Percentiles rank a stretch among this genome's conserved stretches.
These are phyloP conservation scores for Neonectria sp. DNA, from an alignment of 2,329 filamentous ascomycete genomes.

Conservation along the genomic window DNA sequence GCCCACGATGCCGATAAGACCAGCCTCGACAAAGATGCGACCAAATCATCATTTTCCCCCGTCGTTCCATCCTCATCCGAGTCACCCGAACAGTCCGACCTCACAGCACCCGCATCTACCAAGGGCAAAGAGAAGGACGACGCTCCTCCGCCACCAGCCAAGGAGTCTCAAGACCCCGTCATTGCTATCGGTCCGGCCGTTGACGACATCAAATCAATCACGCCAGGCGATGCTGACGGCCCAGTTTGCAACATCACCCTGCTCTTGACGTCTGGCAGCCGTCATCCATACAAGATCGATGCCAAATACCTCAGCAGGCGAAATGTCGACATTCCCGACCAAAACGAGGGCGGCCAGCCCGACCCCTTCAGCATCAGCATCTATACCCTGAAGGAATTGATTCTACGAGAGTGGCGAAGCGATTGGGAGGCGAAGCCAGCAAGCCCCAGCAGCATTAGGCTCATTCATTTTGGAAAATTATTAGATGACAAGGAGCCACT, in stretches of 20 bases:
- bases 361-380: slow-evolving; percentile 94
- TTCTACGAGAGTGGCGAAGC: slow-evolving; percentile 91
- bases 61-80: slow-evolving; percentile 38
- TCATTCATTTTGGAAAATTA: slow-evolving; percentile 93
- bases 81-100: slow-evolving; percentile 36
- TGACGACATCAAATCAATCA: slow-evolving; percentile 57
- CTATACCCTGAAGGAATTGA: slow-evolving; percentile 94
- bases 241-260: slow-evolving; percentile 82
- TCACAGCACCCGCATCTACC: slow-evolving; percentile 40
- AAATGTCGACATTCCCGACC: slow-evolving; percentile 81
- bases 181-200: slow-evolving; percentile 62
- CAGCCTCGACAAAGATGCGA: slow-evolving; percentile 32
- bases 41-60: slow-evolving; percentile 37
- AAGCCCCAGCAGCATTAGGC: slow-evolving; percentile 88
- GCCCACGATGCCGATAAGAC: slow-evolving; percentile 37
- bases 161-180: slow-evolving; percentile 53
- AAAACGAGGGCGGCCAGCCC: slow-evolving; percentile 69
- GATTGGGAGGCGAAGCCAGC: slow-evolving; percentile 92
- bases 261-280: slow-evolving; percentile 83
- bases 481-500: slow-evolving; percentile 90
- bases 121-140: slow-evolving; percentile 56
- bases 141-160: slow-evolving; percentile 47
- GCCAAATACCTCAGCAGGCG: slow-evolving; percentile 87
- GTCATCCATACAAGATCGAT: slow-evolving; percentile 92
- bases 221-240: slow-evolving; percentile 49